Evolutionary conservation across 2,329 filamentous ascomycete species (phyloP).

Genomic region (Alternaria sp.): DNA sequence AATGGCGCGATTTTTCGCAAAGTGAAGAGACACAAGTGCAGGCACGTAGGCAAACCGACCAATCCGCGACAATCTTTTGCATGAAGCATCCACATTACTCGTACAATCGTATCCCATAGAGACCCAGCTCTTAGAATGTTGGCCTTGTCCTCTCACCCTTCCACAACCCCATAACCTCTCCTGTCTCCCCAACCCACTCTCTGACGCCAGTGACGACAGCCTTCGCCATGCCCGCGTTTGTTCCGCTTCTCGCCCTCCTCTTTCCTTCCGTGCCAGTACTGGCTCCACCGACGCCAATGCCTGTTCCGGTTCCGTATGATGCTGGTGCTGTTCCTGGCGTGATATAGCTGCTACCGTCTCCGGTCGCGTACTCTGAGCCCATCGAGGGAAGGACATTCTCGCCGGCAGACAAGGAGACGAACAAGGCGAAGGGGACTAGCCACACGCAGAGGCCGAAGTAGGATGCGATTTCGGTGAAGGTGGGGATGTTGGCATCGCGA

Average conservation of each 20-base stretch:
- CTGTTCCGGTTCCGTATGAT: slow-evolving; percentile 26
- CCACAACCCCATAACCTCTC: slow-evolving; percentile 68
- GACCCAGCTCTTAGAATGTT: slow-evolving; percentile 30
- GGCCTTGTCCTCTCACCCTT: slow-evolving; percentile 63
- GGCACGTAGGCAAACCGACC: not conserved
- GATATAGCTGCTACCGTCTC: slow-evolving; percentile 59
- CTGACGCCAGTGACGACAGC: slow-evolving; percentile 64
- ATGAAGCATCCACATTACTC: slow-evolving; percentile 9
- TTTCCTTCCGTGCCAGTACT: slow-evolving; percentile 32
- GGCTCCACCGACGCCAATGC: slow-evolving; percentile 38
- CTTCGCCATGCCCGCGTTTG: slow-evolving; percentile 62
- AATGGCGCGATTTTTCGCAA: not conserved
- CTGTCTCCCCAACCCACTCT: slow-evolving; percentile 69
- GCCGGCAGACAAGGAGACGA: slow-evolving; percentile 90
- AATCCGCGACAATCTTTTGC: not conserved
- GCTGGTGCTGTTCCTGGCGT: slow-evolving; percentile 51
- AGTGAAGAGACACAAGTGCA: not conserved
- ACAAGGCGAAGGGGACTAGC: slow-evolving; percentile 93
- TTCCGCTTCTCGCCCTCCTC: slow-evolving; percentile 57
- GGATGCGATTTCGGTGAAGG: slow-evolving; percentile 91
- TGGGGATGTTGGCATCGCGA: slow-evolving; percentile 72
- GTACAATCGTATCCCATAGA: slow-evolving; percentile 14
- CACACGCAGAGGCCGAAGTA: slow-evolving; percentile 97
- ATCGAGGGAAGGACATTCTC: slow-evolving; percentile 96
- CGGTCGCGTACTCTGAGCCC: slow-evolving; percentile 75